A percentile compares a stretch with the other conserved stretches of the same genome.
These are phyloP conservation scores for Cajanus cajan DNA, from an alignment of 306 rosid genomes.

Conservation along the genomic window DNA sequence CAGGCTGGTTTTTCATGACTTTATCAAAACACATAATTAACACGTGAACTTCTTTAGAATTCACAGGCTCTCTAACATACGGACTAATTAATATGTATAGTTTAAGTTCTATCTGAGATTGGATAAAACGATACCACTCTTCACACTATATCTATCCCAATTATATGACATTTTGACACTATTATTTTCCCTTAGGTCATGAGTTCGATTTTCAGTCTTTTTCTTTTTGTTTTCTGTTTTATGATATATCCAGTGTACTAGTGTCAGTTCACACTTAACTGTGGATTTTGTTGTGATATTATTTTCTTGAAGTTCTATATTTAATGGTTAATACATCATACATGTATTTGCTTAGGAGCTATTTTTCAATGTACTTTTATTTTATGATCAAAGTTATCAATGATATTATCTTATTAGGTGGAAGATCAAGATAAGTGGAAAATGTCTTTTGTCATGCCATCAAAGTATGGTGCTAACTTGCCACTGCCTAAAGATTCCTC, in stretches of 20 bases:
- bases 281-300: constrained; percentile 8
- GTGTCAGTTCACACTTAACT: neutral
- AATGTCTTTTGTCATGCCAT: constrained; percentile 94
- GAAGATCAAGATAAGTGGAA: constrained; percentile 74
- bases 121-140: constrained; percentile 14
- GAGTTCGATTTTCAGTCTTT: neutral
- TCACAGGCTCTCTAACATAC: neutral
- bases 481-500: constrained; percentile 84
- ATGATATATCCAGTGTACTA: constrained; percentile 9
- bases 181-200: neutral
- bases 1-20: neutral
- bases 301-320: constrained; percentile 15
- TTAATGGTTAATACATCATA: neutral
- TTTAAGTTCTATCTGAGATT: neutral
- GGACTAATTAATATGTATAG: neutral
- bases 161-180: neutral
- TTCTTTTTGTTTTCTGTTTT: neutral
- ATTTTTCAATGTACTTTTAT: constrained; percentile 9
- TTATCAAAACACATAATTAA: neutral
- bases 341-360: neutral
- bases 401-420: constrained; percentile 41
- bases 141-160: constrained; percentile 3
- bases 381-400: constrained; percentile 11
- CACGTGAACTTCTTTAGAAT: neutral
- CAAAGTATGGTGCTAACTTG: constrained; percentile 72